Base-by-base conservation (phyloP, 2,329 filamentous ascomycete genomes). In the Trichoderma cornu-damae region DNA sequence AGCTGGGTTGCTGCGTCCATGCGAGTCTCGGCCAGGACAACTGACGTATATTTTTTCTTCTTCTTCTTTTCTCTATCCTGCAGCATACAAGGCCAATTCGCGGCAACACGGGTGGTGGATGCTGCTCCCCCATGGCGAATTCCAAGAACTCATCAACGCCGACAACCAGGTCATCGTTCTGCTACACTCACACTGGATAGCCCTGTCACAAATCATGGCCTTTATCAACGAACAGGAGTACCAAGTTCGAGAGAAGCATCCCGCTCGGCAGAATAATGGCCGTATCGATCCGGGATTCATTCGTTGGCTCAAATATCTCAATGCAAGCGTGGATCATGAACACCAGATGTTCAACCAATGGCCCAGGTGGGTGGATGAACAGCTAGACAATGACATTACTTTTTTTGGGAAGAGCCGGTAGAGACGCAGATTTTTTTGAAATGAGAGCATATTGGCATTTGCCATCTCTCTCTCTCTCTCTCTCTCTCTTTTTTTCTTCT, bases 101-200 rank as follows among this genome's bases (percentile, higher is more conserved):
- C 68, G 72, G 54, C 78, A 81, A 62, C 82, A 80, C 64, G 72
- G 66, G 3, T 83, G 80, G 80, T 83, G 80, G 80, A 82, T 82
- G 73, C 73, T 79, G 66, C 72, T 83, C 6, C 76, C 79, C 7
- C 79, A 83, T 61, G 71, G 73, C 34, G 70, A 74, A 47, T 83
- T 83, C 66, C 75, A 78, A 61, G 70, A 71, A 49, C 67, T 83
- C 52, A 73, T 82, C 61, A 75, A 81, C 64, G 68, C 74, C 26
- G 61, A 63, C 26, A 77, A 76, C 63, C 78, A 78, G 63, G 70
- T 74, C 14, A 73, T 76, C 58, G 56, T 77, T 38, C 67, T 83
- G 28, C 70, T 83, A 40, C 76, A 76, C 32, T 63, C 79, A 50
- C 80, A 83, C 68, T 83, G 80, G 79, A 75, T 82, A 48, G 73